Percentiles rank a stretch among this genome's conserved stretches.
These are phyloP conservation scores for Elsinoe batatas DNA, from an alignment of 2,329 filamentous ascomycete species.

Conservation along the genomic window DNA sequence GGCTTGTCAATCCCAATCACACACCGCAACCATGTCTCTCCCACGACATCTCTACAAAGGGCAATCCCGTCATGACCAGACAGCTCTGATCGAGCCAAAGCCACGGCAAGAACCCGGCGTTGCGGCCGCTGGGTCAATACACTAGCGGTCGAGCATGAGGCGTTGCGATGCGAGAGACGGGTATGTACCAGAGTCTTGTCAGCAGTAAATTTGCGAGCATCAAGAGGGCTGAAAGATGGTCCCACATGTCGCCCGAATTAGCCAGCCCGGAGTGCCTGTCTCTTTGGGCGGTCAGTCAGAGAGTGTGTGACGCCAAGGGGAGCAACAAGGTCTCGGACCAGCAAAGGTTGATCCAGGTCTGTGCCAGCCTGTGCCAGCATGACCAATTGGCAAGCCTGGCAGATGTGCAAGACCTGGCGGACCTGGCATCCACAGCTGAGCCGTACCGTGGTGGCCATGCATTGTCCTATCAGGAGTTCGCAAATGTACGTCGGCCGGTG, in stretches of 20 bases:
- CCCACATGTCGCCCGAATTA: slow-evolving; percentile 1
- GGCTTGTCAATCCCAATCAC: slow-evolving; percentile 2
- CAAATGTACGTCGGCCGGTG: slow-evolving; percentile 2
- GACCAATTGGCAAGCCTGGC: not conserved
- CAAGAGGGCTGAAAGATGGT: not conserved
- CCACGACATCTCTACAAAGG: not conserved
- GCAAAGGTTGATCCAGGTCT: slow-evolving; percentile 8
- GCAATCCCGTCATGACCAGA: not conserved
- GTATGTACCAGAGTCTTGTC: slow-evolving; percentile 8
- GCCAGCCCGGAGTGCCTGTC: not conserved
- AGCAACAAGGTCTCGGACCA: slow-evolving; percentile 8
- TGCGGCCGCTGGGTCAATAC: slow-evolving; percentile 1
- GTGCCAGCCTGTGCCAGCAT: not conserved
- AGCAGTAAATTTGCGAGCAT: not conserved
- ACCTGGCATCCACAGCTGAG: slow-evolving; percentile 7
- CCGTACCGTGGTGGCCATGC: slow-evolving; percentile 2
- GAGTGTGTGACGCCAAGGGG: not conserved
- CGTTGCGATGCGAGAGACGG: slow-evolving; percentile 1
- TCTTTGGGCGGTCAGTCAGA: not conserved
- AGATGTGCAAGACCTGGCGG: not conserved
- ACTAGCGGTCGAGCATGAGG: slow-evolving; percentile 1
- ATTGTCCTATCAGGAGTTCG: not conserved
- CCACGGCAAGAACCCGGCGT: slow-evolving; percentile 5
- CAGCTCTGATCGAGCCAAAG: slow-evolving; percentile 9
- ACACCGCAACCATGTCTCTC: not conserved